Evolutionary conservation across 495 filamentous ascomycete genomes (phyloP).

Genomic region (Letharia lupina): DNA sequence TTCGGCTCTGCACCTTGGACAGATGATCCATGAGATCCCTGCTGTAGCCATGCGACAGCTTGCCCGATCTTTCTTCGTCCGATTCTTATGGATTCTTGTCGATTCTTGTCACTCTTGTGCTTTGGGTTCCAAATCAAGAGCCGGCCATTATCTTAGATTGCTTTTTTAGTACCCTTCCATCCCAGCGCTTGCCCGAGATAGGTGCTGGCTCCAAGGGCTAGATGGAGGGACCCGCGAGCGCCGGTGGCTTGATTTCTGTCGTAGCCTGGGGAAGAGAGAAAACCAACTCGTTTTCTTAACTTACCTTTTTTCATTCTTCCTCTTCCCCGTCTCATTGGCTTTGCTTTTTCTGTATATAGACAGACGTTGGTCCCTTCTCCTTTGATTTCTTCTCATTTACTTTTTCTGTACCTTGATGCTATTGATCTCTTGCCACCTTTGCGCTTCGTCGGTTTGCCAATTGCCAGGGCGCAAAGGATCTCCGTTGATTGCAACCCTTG

Average conservation of each 20-base stretch:
- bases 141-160: not conserved
- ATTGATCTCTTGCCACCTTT: not conserved
- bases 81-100: not conserved
- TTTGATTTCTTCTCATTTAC: not conserved
- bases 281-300: not conserved
- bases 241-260: not conserved
- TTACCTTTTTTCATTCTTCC: not conserved
- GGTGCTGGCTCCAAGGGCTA: not conserved
- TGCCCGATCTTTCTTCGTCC: slow-evolving; percentile 7
- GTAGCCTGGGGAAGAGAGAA: not conserved
- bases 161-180: not conserved
- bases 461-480: not conserved
- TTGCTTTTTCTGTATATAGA: not conserved
- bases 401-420: no score
- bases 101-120: not conserved
- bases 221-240: slow-evolving; percentile 1
- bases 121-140: not conserved
- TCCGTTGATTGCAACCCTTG: not conserved
- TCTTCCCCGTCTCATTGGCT: not conserved
- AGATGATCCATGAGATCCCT: not conserved
- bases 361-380: not conserved
- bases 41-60: slow-evolving; percentile 12
- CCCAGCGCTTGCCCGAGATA: not conserved
- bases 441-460: not conserved
- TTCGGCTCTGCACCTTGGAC: not conserved